Base-by-base conservation (phyloP, 208 protist genomes). In the Novymonas esmeraldas region DNA sequence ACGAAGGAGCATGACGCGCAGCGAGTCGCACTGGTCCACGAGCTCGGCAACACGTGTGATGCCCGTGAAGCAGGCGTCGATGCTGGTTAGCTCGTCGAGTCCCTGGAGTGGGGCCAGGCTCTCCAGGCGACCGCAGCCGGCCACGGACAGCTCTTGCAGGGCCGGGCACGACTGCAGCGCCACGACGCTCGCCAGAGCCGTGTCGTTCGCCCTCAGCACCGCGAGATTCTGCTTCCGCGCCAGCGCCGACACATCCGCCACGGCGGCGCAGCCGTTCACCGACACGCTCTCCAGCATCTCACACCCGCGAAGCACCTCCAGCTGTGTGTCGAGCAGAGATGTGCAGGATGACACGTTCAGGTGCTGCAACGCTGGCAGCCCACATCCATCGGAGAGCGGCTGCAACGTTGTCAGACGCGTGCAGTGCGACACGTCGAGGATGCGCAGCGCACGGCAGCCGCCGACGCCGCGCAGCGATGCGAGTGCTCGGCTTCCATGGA, bases 401-500 rank as follows among this genome's bases (percentile, higher is more conserved):
- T 3, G 20, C 31, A 73, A 52, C 3, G 59, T 67, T 2, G 68
- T 39, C n/a, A 73, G 22, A 2, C 59, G 68, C 33, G 62, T 50
- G 52, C 68, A 73, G 59, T 73, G 46, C 42, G 68, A 73, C 20
- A 73, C 45, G 44, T 66, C 63, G 4, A 73, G 38, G 3, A 46
- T 29, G 24, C 63, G 59, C 41, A 73, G 59, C 20, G 18, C 33
- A 33, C 59, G 48, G 52, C 68, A 56, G 26, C 20, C 44, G 1
- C 59, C 59, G 0, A 65, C 59, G 26, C 59, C 59, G 31, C 55
- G 42, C n/a, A 65, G 46, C 31, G 59, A 65, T 22, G 59, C 45
- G 33, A 65, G 31, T 0, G 29, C 46, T 1, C 6, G 18, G 48
- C 41, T 56, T 44, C 48, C 36, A 34, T 64, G 54, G 38, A 75